A percentile compares a stretch with the other conserved stretches of the same genome.
Evolutionary conservation across 768 basidiomycete genomes (phyloP).

Genomic region (Lyophyllum shimeji): DNA sequence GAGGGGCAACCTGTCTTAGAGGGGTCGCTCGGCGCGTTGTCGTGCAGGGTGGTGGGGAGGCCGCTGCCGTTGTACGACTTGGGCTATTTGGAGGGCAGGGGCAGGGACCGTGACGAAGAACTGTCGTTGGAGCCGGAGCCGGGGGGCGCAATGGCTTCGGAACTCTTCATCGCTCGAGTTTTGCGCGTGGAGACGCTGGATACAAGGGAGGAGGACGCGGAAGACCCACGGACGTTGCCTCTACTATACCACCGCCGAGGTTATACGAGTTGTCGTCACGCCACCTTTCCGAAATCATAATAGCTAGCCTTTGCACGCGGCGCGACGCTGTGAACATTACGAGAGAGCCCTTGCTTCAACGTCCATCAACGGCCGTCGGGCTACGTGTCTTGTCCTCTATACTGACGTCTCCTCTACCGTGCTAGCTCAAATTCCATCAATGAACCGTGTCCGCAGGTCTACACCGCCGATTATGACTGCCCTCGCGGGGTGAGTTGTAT

Average conservation of each 20-base stretch:
- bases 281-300: conserved; percentile 9
- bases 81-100: conserved; percentile 29
- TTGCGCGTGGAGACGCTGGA: conserved; percentile 48
- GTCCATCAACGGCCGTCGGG: not conserved
- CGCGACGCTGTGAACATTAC: too few species aligned
- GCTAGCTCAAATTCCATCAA: conserved; percentile 33
- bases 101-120: conserved; percentile 10
- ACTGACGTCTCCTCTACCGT: not conserved
- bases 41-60: conserved; percentile 63
- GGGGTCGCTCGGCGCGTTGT: conserved; percentile 66
- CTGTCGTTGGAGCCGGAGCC: conserved; percentile 4
- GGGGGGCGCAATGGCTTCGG: conserved; percentile 38
- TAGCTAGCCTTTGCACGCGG: not conserved
- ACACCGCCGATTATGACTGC: conserved; percentile 34
- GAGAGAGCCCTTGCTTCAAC: too few species aligned
- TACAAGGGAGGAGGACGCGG: conserved; percentile 22
- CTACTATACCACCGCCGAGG: conserved; percentile 62
- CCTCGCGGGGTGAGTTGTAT: not conserved
- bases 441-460: conserved; percentile 32
- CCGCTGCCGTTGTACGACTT: conserved; percentile 65
- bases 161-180: conserved; percentile 84
- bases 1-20: conserved; percentile 63
- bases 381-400: not conserved
- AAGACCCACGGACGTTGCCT: conserved; percentile 40
- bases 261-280: conserved; percentile 49